phyloP scores from a whole-genome alignment of 1,139 yeast species.

The Entelexis paramagnoliae region DNA sequence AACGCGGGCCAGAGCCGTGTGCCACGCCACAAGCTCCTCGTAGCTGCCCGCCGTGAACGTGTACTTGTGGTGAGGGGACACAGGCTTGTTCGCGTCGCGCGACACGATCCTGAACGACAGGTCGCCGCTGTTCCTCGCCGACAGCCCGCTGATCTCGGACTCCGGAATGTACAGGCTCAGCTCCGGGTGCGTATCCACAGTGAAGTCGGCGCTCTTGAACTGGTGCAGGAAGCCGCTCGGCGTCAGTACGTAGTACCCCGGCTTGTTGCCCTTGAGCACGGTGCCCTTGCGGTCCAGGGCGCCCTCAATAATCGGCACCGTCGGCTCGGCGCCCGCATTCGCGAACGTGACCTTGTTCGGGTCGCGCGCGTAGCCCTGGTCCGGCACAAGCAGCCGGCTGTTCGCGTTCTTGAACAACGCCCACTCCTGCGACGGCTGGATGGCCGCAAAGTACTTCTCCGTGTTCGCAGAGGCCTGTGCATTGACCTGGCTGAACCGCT shows the following conservation, averaged over 20 bases:
- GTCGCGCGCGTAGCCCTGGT: constrained; percentile 34
- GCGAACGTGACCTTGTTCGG: constrained; percentile 34
- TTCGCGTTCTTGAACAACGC: constrained; percentile 32
- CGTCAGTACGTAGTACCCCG: constrained; percentile 41
- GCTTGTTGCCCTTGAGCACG: constrained; percentile 35
- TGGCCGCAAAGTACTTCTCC: constrained; percentile 29
- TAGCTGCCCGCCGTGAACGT: constrained; percentile 38
- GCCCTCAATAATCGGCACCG: constrained; percentile 41
- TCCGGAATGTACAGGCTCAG: constrained; percentile 42
- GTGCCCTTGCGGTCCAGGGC: constrained; percentile 38
- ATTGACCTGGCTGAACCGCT: constrained; percentile 28
- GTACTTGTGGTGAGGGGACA: constrained; percentile 33
- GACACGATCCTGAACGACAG: constrained; percentile 38
- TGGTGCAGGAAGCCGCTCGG: constrained; percentile 39
- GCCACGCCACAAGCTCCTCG: constrained; percentile 41
- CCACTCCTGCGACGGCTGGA: constrained; percentile 40
- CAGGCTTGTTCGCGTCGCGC: constrained; percentile 34
- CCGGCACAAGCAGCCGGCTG: constrained; percentile 29
- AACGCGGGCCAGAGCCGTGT: constrained; percentile 34
- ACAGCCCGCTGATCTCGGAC: constrained; percentile 34
- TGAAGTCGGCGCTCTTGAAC: constrained; percentile 37
- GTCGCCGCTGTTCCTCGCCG: constrained; percentile 33
- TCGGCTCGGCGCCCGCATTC: constrained; percentile 34
- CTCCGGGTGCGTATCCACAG: constrained; percentile 38
- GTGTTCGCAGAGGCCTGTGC: constrained; percentile 27